Evolutionary conservation across 495 filamentous ascomycete genomes (phyloP).

Genomic region (Lasiosphaeria hispida): DNA sequence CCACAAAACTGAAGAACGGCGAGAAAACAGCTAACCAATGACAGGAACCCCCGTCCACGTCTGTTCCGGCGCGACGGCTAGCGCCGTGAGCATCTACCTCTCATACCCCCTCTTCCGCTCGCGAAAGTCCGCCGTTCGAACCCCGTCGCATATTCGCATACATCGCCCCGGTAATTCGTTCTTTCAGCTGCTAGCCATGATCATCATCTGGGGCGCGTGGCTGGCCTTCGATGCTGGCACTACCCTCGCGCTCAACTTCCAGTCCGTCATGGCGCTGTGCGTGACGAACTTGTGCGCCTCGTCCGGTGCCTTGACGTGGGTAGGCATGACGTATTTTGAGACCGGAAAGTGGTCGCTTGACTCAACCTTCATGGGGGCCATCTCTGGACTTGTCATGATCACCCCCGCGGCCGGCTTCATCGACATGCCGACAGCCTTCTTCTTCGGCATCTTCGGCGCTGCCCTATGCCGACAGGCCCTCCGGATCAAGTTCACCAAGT

Average conservation of each 20-base stretch:
- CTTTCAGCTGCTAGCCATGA: slow-evolving; percentile 56
- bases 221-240: slow-evolving; percentile 95
- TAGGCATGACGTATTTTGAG: slow-evolving; percentile 79
- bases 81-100: slow-evolving; percentile 78
- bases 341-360: slow-evolving; percentile 96
- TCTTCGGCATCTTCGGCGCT: slow-evolving; percentile 80
- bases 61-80: slow-evolving; percentile 71
- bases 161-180: slow-evolving; percentile 31
- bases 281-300: slow-evolving; percentile 86
- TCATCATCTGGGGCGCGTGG: slow-evolving; percentile 96
- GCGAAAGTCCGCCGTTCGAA: slow-evolving; percentile 60
- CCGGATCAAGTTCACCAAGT: slow-evolving; percentile 77
- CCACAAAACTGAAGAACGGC: not conserved
- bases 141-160: slow-evolving; percentile 82
- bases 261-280: slow-evolving; percentile 91
- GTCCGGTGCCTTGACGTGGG: slow-evolving; percentile 81
- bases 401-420: slow-evolving; percentile 81
- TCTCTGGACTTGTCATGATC: slow-evolving; percentile 80
- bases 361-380: slow-evolving; percentile 89
- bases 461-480: slow-evolving; percentile 87
- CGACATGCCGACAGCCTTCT: slow-evolving; percentile 78
- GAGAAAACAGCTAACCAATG: not conserved
- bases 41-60: slow-evolving; percentile 80
- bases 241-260: slow-evolving; percentile 82
- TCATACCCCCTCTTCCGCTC: slow-evolving; percentile 32